Percentiles rank a stretch among this genome's conserved stretches.
These are phyloP conservation scores for Sclerotinia glacialis DNA, from an alignment of 2,329 filamentous ascomycete genomes.

Conservation along the genomic window DNA sequence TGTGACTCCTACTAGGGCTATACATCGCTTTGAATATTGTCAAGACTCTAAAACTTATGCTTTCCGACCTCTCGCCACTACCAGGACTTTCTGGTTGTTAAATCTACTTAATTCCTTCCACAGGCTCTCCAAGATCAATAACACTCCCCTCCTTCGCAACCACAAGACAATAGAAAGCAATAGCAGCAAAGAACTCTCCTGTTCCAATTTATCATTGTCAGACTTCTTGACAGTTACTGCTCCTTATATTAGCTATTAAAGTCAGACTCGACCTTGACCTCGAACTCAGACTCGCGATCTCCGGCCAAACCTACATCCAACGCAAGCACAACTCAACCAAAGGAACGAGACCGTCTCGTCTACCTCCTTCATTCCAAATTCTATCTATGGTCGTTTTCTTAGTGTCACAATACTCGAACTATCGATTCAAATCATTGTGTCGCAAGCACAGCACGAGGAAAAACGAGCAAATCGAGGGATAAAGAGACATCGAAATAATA, in stretches of 20 bases:
- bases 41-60: slow-evolving; percentile 13
- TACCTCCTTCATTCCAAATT: background rate
- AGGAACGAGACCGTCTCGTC: background rate
- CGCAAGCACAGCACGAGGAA: background rate
- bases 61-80: background rate
- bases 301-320: background rate
- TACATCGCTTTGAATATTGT: background rate
- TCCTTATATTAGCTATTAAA: background rate
- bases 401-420: slow-evolving; percentile 6
- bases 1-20: background rate
- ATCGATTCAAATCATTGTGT: slow-evolving; percentile 2
- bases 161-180: slow-evolving; percentile 3
- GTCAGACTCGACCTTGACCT: background rate
- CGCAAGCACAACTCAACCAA: background rate
- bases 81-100: slow-evolving; percentile 20
- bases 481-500: slow-evolving; percentile 15
- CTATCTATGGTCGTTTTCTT: background rate
- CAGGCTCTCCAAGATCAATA: background rate
- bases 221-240: background rate
- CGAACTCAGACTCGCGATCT: background rate
- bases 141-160: background rate
- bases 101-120: background rate
- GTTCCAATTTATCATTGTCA: background rate
- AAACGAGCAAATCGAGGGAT: background rate
- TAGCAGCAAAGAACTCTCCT: background rate